Base-by-base conservation (phyloP, 2,329 filamentous ascomycete species). In the Geosmithia flava region DNA sequence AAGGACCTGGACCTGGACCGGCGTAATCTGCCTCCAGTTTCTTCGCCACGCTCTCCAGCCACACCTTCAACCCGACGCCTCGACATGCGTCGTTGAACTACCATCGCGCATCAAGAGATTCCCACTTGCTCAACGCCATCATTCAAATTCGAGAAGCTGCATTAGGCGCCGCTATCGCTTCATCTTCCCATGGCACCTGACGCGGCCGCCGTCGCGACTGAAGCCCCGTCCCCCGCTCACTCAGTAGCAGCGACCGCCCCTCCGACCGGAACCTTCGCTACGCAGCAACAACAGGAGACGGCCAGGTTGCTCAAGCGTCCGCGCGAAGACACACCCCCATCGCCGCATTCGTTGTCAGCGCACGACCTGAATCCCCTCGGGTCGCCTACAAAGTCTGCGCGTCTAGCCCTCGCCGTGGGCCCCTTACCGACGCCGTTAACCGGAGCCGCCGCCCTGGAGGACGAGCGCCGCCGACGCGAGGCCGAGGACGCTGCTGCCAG, bases 341-440 rank as follows among this genome's bases (percentile, higher is more conserved):
- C 67, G 48, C 62, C 66, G 40, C 53, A 60, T 47, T 50, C 55
- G 52, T 47, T 46, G 15, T 37, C 40, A 6, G 54, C 50, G 47
- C 56, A 58, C 23, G 58, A 60, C 30, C 57, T 62, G 48, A 55
- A 63, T 53, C 58, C 63, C 47, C 66, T 72, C 47, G 62, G 68
- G 17, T 78, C 75, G 23, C 75, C 76, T 5, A 67, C 71, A 47
- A 79, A 80, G 58, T 66, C 73, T 45, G 74, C 74, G 48, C 72
- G 75, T 27, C 63, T 77, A 20, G 70, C 68, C 44, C 54, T 71
- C 54, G 55, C 66, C 47, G 63, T 66, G 37, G 63, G 66, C 51
- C 66, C 65, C 49, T 69, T 72, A 15, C 67, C 72, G 42, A 48
- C 68, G 50, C 66, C 71, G 44, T 60, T 78, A 52, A 76, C 76